Evolutionary conservation across 768 basidiomycete species (phyloP), one percentile per base, ranked within the genome.

Genomic region (Xerocomellus amylosporus): DNA sequence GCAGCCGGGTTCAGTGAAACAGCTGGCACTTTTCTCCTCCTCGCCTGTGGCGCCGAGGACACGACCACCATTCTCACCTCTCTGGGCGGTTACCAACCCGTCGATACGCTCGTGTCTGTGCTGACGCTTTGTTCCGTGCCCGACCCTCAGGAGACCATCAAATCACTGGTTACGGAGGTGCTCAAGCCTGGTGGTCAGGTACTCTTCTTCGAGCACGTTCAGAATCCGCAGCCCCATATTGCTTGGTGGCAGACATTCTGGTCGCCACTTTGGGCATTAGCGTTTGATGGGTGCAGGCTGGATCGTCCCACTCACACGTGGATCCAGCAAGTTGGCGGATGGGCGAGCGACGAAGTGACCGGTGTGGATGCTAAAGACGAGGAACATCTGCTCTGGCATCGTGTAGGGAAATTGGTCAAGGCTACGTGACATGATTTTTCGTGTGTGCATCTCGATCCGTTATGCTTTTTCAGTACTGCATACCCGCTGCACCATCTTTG

Each of bases 221-320:
- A 76, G 48, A 86, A 78, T 58, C 78, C 74, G 1, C 66, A 70
- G 0, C 49, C 61, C 8, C 81, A 85, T 56, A 79, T 88, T 3
- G 79, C 79, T 8, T 81, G 82, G 80, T 90, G 87, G 87, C 89
- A 91, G 67, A 56, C 74, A 0, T 76, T 87, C 46, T 90, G 87
- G 88, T 77, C 85, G 2, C 88, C 88, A 0, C 6, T 89, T 5
- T 91, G 89, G 89, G 63, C 64, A 6, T 38, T 75, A 1, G 68
- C 72, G 2, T 82, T 86, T 51, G 86, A 83, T 59, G 87, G 88
- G 14, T 90, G 88, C 61, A 72, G 72, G 55, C 60, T 89, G 39
- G 85, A 87, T 58, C 73, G 83, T 8, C 81, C 82, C 12, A 78
- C 80, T 3, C 76, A 74, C 31, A 13, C 77, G 0, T 82, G 77